Evolutionary conservation across 2,329 filamentous ascomycete genomes (phyloP).

Genomic region (Chaetomium olivaceum): DNA sequence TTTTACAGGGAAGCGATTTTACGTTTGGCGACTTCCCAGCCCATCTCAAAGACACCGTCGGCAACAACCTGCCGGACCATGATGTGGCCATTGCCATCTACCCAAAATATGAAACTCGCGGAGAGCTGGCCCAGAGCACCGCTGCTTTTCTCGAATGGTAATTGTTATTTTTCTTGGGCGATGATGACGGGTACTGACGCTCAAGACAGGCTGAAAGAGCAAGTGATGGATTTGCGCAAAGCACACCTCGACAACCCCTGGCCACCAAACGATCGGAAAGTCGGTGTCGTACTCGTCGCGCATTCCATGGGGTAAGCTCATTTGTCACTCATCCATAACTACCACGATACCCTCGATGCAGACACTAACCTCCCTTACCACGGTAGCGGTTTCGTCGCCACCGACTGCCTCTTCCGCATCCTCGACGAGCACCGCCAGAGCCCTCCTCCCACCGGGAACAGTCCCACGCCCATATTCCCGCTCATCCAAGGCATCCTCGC

Average conservation of each 20-base stretch:
- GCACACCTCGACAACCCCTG: conserved; percentile 69
- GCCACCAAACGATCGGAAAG: conserved; percentile 76
- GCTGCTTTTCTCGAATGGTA: conserved; percentile 51
- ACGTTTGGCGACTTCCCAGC: conserved; percentile 69
- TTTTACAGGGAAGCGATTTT: conserved; percentile 61
- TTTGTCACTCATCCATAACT: not conserved
- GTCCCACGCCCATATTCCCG: conserved; percentile 61
- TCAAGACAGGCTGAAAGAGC: conserved; percentile 67
- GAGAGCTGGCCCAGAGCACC: conserved; percentile 59
- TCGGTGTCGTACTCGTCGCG: conserved; percentile 76
- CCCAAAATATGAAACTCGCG: conserved; percentile 71
- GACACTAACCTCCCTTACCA: not conserved
- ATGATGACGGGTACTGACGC: not conserved
- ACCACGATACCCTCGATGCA: not conserved
- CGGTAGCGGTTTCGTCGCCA: conserved; percentile 73
- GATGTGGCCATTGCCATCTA: conserved; percentile 64
- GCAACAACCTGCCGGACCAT: conserved; percentile 60
- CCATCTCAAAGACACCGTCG: conserved; percentile 60
- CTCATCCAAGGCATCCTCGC: conserved; percentile 77
- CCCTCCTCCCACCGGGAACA: conserved; percentile 38
- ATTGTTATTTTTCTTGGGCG: not conserved
- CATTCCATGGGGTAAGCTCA: conserved; percentile 71
- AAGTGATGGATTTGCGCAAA: conserved; percentile 76
- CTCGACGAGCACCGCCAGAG: conserved; percentile 59
- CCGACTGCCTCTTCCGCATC: conserved; percentile 74